phyloP scores from a whole-genome alignment of 2,329 filamentous ascomycete species.

The Pseudovirgaria hyperparasitica region DNA sequence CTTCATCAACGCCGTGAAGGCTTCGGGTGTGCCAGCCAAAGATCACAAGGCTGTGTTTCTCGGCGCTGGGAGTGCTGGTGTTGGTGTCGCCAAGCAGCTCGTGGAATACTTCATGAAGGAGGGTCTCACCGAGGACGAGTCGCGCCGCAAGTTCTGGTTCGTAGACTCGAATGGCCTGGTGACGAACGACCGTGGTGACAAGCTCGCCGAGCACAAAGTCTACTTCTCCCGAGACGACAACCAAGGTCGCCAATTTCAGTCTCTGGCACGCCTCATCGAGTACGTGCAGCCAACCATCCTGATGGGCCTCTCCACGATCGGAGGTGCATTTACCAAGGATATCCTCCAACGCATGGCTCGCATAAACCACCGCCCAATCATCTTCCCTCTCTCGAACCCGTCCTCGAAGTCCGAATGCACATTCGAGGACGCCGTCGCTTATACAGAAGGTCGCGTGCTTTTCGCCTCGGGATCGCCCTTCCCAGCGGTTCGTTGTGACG shows the following conservation, averaged over 20 bases:
- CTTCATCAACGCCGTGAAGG: constrained; percentile 63
- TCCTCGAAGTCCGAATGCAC: constrained; percentile 95
- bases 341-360: constrained; percentile 53
- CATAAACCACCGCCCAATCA: constrained; percentile 56
- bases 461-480: constrained; percentile 96
- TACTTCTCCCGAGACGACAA: constrained; percentile 56
- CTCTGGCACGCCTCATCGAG: constrained; percentile 81
- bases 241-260: constrained; percentile 54
- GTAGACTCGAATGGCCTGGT: constrained; percentile 96
- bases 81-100: constrained; percentile 95
- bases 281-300: constrained; percentile 91
- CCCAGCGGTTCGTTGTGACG: constrained; percentile 44
- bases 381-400: constrained; percentile 92
- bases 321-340: constrained; percentile 83
- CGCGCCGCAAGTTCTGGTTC: constrained; percentile 87
- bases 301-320: constrained; percentile 87
- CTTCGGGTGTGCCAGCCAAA: constrained; percentile 70
- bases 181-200: constrained; percentile 83
- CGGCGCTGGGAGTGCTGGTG: constrained; percentile 87
- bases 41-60: constrained; percentile 95
- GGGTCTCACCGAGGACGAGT: constrained; percentile 76
- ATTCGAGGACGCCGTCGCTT: constrained; percentile 80
- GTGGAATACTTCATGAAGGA: constrained; percentile 93
- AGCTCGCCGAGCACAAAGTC: constrained; percentile 75
- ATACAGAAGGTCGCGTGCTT: constrained; percentile 83